Evolutionary conservation across 2,329 filamentous ascomycete genomes (phyloP).

Genomic region (Talaromyces amestolkiae): DNA sequence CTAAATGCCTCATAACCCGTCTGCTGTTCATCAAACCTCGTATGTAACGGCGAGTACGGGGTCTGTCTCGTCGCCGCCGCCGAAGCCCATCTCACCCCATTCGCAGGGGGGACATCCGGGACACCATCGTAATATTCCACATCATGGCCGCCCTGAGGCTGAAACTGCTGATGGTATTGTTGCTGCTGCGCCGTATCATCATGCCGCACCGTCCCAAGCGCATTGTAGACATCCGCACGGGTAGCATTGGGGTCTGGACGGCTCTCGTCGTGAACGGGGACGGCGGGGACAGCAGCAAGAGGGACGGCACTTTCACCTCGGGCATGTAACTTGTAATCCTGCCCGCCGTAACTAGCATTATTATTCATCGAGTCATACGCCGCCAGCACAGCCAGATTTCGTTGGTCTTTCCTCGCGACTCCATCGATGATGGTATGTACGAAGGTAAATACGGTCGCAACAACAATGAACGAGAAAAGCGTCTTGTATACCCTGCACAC

Average conservation of each 20-base stretch:
- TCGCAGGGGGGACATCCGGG: constrained; percentile 24
- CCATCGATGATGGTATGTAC: constrained; percentile 52
- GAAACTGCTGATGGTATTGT: constrained; percentile 19
- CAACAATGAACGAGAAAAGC: constrained; percentile 55
- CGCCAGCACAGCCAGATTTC: constrained; percentile 47
- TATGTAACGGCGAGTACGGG: constrained; percentile 22
- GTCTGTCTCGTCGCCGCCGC: constrained; percentile 16
- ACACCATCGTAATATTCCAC: constrained; percentile 30
- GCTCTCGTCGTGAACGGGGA: background rate
- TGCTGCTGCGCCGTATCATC: constrained; percentile 8
- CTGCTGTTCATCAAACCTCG: constrained; percentile 22
- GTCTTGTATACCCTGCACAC: constrained; percentile 60
- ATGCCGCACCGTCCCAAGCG: constrained; percentile 20
- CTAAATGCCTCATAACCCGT: constrained; percentile 15
- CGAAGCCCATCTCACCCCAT: constrained; percentile 21
- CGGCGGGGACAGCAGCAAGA: constrained; percentile 1
- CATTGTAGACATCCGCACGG: constrained; percentile 18
- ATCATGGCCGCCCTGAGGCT: background rate
- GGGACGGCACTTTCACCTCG: constrained; percentile 23
- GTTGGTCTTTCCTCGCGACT: constrained; percentile 46
- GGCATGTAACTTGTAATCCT: constrained; percentile 38
- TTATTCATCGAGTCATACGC: constrained; percentile 43
- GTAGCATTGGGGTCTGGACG: background rate
- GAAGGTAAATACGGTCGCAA: constrained; percentile 49
- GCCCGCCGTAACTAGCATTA: constrained; percentile 16